A percentile compares a stretch with the other conserved stretches of the same genome.
These are phyloP conservation scores for Pythium volutum DNA, from an alignment of 352 stramenopile species.

Conservation along the genomic window DNA sequence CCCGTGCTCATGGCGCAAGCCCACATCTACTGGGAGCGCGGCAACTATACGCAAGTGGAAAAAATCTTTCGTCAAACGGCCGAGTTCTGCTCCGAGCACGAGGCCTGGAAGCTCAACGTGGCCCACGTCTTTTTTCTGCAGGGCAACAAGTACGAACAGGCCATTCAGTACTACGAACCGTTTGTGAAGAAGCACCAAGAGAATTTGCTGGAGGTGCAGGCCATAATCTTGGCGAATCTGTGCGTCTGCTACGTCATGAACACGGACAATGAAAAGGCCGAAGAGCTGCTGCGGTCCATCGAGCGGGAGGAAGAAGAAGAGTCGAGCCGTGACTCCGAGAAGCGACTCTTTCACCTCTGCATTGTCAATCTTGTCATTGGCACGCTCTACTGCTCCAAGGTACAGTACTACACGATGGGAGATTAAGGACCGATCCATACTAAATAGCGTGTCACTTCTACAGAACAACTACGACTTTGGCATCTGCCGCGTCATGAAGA, in stretches of 20 bases:
- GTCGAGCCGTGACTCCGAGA: constrained; percentile 84
- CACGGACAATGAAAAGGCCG: constrained; percentile 95
- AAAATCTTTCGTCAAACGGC: constrained; percentile 93
- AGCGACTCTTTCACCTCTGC: constrained; percentile 93
- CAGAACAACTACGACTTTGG: constrained; percentile 96
- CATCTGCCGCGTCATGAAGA: constrained; percentile 94
- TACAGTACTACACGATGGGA: constrained; percentile 11
- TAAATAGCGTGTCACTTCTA: not conserved
- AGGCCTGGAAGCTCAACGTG: constrained; percentile 96
- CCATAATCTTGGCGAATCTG: constrained; percentile 96
- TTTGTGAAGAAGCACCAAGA: constrained; percentile 93
- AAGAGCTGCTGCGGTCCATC: constrained; percentile 94
- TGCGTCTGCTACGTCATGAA: constrained; percentile 98
- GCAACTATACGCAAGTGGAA: constrained; percentile 96
- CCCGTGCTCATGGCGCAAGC: constrained; percentile 96
- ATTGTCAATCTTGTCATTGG: constrained; percentile 98
- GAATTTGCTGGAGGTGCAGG: constrained; percentile 92
- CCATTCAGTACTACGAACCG: constrained; percentile 94
- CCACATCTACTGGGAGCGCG: constrained; percentile 95
- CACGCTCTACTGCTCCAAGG: constrained; percentile 97
- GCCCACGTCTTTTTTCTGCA: constrained; percentile 96
- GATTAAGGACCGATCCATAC: not conserved
- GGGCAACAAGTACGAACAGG: constrained; percentile 86
- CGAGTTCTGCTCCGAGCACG: constrained; percentile 95
- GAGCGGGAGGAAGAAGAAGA: constrained; percentile 94